Conservation (phyloP, 345 rosid genomes). For the Lumnitzera littorea region DNA sequence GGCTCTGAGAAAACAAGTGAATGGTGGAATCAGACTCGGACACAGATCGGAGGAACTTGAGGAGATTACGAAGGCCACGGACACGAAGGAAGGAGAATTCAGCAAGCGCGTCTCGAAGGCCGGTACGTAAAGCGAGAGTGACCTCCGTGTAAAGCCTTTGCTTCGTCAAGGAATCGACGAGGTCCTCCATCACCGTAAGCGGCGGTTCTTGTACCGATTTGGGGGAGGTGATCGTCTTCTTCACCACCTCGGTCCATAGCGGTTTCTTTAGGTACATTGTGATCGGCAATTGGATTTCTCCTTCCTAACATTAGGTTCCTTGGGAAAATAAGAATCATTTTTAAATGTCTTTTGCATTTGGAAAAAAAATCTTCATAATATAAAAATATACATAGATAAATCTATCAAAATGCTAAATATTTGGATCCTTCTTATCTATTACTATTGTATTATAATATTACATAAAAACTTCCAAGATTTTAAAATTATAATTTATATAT, state of each 20-base stretch:
- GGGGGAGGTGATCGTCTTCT: conserved; percentile 14
- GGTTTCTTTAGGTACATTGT: conserved; percentile 53
- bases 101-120: conserved; percentile 79
- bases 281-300: too few relatives aligned
- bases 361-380: too few relatives aligned
- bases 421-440: too few relatives aligned
- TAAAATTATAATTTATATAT: too few relatives aligned
- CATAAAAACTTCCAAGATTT: too few relatives aligned
- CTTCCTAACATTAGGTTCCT: too few relatives aligned
- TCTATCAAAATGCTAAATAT: too few relatives aligned
- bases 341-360: too few relatives aligned
- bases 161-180: conserved; percentile 51
- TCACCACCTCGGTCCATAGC: conserved; percentile 46
- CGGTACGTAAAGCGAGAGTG: conserved; percentile 81
- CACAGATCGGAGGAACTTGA: conserved; percentile 72
- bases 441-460: too few relatives aligned
- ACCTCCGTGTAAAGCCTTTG: conserved; percentile 76
- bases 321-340: too few relatives aligned
- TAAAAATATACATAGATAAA: too few relatives aligned
- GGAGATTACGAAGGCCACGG: conserved; percentile 81
- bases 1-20: conserved; percentile 62
- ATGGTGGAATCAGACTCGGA: conserved; percentile 68
- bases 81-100: conserved; percentile 92
- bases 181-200: conserved; percentile 61
- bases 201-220: conserved; percentile 23